Base-by-base conservation (phyloP, 306 rosid species). In the Ormosia semicastrata region DNA sequence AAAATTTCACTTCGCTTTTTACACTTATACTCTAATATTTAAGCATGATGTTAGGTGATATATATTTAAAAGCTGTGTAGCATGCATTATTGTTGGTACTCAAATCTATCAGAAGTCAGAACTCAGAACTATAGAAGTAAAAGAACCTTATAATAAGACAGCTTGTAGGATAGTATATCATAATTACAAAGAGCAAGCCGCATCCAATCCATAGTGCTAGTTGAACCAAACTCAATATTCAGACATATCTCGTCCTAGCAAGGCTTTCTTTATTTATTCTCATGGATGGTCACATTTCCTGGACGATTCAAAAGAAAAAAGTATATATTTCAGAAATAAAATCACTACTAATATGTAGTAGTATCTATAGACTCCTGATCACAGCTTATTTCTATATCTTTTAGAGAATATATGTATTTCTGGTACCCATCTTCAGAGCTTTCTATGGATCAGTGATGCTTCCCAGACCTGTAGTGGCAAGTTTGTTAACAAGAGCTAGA, bases 401-500 rank as follows among this genome's bases (percentile, higher is more conserved):
- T 41, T 12, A 50, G 46, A 47, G 52, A 7, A 75, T 18, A 24
- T 24, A 40, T 40, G 0, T 5, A 36, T 69, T 46, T 34, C 11
- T 6, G 17, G 30, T 36, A 36, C 59, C 9, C 6, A 52, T 36
- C 24, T 67, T 36, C 34, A 47, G 37, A 64, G 77, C 43, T 77
- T n/a, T n/a, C 65, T 82, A 85, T 47, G 85, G 87, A 52, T 80
- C 64, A 1, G 7, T 33, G 59, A 71, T 39, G 81, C 85, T 82
- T 69, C n/a, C 82, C 0, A 85, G 11, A 49, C 90, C 94, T 4
- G 92, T 71, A 34, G 86, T 68, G 4, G 98, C 98, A 40, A 93
- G 89, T 54, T 85, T 90, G 83, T 80, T 87, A 8, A 80, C 92
- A 44, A 93, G 95, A 71, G 97, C 98, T 3, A 93, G 91, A 10